Evolutionary conservation across 2,329 filamentous ascomycete genomes (phyloP), one percentile per base, ranked within the genome.

Genomic region (Kalmusia sp.): DNA sequence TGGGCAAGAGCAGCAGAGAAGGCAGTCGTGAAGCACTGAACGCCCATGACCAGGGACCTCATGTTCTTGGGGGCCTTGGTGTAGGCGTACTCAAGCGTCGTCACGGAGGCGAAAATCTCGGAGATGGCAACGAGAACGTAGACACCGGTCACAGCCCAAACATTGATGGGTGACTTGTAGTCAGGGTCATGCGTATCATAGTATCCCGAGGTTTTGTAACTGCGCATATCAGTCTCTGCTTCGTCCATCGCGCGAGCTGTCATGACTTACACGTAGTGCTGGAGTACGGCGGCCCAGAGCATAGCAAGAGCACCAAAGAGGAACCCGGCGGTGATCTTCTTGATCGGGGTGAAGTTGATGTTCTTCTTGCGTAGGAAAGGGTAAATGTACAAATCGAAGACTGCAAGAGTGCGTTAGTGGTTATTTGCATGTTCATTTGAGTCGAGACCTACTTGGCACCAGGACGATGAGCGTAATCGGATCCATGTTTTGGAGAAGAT

Each of bases 1-100:
- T 89, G 84, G 24, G 85, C 86, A 41, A 91, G 74, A 27, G 87
- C 87, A 11, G 84, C 78, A 0, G 84, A 83, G 58, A 91, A 77
- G 54, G 87, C 87, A 28, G 79, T 85, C 79, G 84, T 89, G 77
- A 88, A 85, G 21, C 90, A 77, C 62, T 85, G 84, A 56, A 90
- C 76, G 17, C 83, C 82, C 78, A 75, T 76, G 35, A 91, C 87
- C 21, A 91, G 78, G 1, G 85, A 88, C 65, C 87, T 86, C 88
- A 92, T 91, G 77, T 90, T 90, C 61, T 81, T 83, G 22, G 88
- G 89, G 0, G 87, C 87, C 74, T 90, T 89, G 71, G 85, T 85
- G 77, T 85, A 91, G 41, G 89, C 88, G 58, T 90, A 90, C 70
- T 91, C 88, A 61, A 87, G 83, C 0, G 84, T 84, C 3, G 82